These are phyloP conservation scores for Solidago caesia DNA, from an alignment of 129 eudicot species.

Conservation along the genomic window DNA sequence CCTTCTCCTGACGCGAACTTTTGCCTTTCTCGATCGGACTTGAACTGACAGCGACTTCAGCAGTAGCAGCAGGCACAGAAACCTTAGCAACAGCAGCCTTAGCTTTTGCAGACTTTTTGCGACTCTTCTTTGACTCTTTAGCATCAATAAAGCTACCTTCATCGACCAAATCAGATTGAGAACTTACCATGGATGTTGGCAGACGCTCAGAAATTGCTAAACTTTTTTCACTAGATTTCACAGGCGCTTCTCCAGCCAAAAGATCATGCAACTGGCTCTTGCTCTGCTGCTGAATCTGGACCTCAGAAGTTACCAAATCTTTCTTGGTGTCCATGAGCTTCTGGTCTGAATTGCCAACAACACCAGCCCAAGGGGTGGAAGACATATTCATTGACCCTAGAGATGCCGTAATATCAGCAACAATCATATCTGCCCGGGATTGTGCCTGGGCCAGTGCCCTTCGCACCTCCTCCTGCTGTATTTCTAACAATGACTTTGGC, in stretches of 20 bases:
- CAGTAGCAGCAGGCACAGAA: constrained; percentile 38
- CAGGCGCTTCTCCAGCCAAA: constrained; percentile 40
- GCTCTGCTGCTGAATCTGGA: constrained; percentile 27
- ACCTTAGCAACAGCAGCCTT: constrained; percentile 63
- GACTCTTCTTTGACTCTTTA: constrained; percentile 85
- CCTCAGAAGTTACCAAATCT: constrained; percentile 34
- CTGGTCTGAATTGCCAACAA: constrained; percentile 45
- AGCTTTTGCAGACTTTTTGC: constrained; percentile 82
- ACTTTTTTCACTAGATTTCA: constrained; percentile 48
- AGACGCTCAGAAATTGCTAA: constrained; percentile 9
- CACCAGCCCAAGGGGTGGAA: constrained; percentile 71
- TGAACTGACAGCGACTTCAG: constrained; percentile 49
- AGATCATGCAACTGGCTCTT: constrained; percentile 67
- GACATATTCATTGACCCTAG: constrained; percentile 47
- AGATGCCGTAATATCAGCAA: constrained; percentile 55
- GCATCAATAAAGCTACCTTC: constrained; percentile 75
- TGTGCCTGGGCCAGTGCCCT: constrained; percentile 37
- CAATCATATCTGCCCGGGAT: constrained; percentile 36
- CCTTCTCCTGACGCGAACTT: constrained; percentile 56
- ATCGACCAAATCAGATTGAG: constrained; percentile 31
- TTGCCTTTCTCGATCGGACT: constrained; percentile 62
- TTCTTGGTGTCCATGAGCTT: constrained; percentile 39
- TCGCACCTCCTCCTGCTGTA: constrained; percentile 89
- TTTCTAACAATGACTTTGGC: constrained; percentile 82
- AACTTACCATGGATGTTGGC: neutral